Percentiles rank a stretch among this genome's conserved stretches.
These are phyloP conservation scores for Ophidiomyces ophidiicola DNA, from an alignment of 2,329 filamentous ascomycete genomes.

Conservation along the genomic window DNA sequence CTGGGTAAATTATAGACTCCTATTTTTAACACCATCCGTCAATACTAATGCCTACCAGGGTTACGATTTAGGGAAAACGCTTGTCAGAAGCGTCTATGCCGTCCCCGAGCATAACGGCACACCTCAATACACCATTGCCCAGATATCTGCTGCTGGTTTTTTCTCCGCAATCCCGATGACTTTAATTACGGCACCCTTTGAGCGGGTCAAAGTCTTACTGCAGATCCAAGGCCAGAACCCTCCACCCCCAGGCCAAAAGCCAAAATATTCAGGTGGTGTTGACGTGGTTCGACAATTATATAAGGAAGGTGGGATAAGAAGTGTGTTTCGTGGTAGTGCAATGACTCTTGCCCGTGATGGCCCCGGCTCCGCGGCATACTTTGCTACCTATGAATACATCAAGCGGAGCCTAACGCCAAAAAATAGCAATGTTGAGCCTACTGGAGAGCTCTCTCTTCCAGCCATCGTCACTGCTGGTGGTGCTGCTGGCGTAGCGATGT, in stretches of 20 bases:
- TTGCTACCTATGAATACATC: slow-evolving; percentile 92
- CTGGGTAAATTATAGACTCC: slow-evolving; percentile 38
- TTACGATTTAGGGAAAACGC: slow-evolving; percentile 86
- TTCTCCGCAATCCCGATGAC: slow-evolving; percentile 98
- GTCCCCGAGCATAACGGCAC: slow-evolving; percentile 49
- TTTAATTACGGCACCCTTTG: slow-evolving; percentile 93
- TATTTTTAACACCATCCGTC: not conserved
- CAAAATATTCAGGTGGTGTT: slow-evolving; percentile 71
- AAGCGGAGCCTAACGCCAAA: slow-evolving; percentile 77
- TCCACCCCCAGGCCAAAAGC: slow-evolving; percentile 78
- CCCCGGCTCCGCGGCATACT: slow-evolving; percentile 87
- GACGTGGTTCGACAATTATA: slow-evolving; percentile 93
- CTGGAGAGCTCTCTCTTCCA: slow-evolving; percentile 63
- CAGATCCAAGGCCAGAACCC: slow-evolving; percentile 91
- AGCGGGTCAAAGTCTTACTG: slow-evolving; percentile 95
- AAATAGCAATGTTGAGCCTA: slow-evolving; percentile 60
- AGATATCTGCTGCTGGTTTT: slow-evolving; percentile 87
- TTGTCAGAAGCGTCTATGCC: slow-evolving; percentile 59
- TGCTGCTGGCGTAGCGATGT: slow-evolving; percentile 91
- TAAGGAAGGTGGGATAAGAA: slow-evolving; percentile 75
- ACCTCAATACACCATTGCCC: slow-evolving; percentile 62
- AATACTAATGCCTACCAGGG: slow-evolving; percentile 41
- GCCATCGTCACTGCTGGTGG: slow-evolving; percentile 81
- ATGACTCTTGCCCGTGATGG: slow-evolving; percentile 92
- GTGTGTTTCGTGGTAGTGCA: slow-evolving; percentile 78